Base-by-base conservation (phyloP, 805 yeast species). In the Clavispora santaluciae region DNA sequence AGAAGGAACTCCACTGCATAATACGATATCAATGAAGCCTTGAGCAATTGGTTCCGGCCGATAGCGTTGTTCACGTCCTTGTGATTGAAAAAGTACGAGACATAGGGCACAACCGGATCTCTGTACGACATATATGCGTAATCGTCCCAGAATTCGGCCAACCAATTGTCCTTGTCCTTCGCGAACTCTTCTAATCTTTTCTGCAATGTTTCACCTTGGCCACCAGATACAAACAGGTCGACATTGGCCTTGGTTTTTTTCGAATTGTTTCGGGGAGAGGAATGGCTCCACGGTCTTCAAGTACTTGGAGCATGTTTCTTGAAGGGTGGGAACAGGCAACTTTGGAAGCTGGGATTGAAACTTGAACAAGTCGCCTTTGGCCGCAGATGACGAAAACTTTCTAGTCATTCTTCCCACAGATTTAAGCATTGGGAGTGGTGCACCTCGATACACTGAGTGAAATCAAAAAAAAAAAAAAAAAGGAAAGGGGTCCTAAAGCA, bases 61-160 rank as follows among this genome's bases (percentile, higher is more conserved):
- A 84, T 70, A 6, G 64, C 61, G 48, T 79, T 75, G 49, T 56
- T 53, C 45, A 83, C 63, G 54, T 86, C 91, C 61, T 78, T 83
- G 68, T 91, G 96, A 40, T 81, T 75, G 66, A 78, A 91, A 54
- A 88, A 93, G 69, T 91, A 91, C 16, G 95, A 85, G 26, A 88
- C 96, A 58, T 81, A 90, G 10, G 98, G 97, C 21, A 86, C 86
- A n/a, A 91, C 86, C 0, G 98, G 95, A 63, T 88, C 98, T 50
- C 93, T 76, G 68, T 88, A 90, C 30, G 84, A 80, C 70, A 91
- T 71, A 65, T 91, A 91, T 16, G 96, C 95, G 51, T 85, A 86
- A 54, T 86, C 84, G 62, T 91, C 95, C 99, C 99, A 91, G 75
- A 83, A 88, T 45, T 78, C 83, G 35, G 85, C 77, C 55, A 91